A percentile compares a stretch with the other conserved stretches of the same genome.
Conservation (phyloP, 2,329 filamentous ascomycete species). For the Epichloe sylvatica region DNA sequence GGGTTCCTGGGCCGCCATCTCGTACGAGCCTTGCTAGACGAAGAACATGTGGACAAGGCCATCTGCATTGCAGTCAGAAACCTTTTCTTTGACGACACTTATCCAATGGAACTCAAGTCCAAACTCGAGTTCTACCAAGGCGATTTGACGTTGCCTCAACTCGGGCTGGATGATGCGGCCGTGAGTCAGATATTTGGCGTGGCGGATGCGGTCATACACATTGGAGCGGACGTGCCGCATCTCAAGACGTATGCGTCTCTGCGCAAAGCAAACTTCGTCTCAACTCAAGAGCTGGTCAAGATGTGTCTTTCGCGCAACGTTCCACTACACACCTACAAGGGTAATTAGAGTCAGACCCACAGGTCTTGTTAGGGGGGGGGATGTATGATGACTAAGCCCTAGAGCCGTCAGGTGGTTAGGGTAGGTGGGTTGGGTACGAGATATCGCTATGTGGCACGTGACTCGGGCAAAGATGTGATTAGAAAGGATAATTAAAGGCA, state of each 20-base stretch:
- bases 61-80: slow-evolving; percentile 28
- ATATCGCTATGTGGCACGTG: no score
- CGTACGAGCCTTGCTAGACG: slow-evolving; percentile 6
- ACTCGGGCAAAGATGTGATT: no score
- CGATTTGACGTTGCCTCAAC: slow-evolving; percentile 12
- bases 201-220: slow-evolving; percentile 33
- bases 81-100: slow-evolving; percentile 5
- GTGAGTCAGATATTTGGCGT: neutral
- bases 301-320: slow-evolving; percentile 9
- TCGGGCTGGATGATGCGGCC: slow-evolving; percentile 23
- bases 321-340: slow-evolving; percentile 25
- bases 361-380: no score
- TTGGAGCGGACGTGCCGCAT: slow-evolving; percentile 23
- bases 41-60: slow-evolving; percentile 19
- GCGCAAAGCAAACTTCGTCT: slow-evolving; percentile 14
- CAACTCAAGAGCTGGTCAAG: slow-evolving; percentile 16
- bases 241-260: slow-evolving; percentile 19
- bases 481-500: no score
- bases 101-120: neutral
- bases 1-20: slow-evolving; percentile 4
- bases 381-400: no score
- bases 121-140: slow-evolving; percentile 6
- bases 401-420: no score
- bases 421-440: no score
- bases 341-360: no score